Percentiles rank a stretch among this genome's conserved stretches.
phyloP scores from a whole-genome alignment of 331 rosid genomes.

The Malus hybrid region DNA sequence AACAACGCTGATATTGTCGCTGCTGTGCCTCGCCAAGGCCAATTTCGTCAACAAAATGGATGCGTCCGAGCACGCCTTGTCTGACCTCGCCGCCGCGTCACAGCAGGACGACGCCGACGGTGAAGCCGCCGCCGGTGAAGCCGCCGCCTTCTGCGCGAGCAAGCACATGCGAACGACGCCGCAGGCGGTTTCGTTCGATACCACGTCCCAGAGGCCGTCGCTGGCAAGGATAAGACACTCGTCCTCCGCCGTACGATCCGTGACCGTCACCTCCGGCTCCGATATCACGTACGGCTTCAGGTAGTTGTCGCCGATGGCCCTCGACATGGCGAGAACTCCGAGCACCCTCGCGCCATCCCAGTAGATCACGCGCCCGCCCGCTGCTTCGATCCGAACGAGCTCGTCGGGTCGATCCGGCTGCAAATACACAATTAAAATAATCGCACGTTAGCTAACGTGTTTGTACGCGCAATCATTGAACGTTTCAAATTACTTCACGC shows the following conservation, averaged over 20 bases:
- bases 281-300: constrained; percentile 78
- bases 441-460: background rate
- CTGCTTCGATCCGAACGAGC: constrained; percentile 54
- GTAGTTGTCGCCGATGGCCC: constrained; percentile 65
- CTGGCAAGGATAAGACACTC: constrained; percentile 79
- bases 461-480: background rate
- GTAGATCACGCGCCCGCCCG: constrained; percentile 80
- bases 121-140: background rate
- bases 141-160: constrained; percentile 24
- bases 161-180: constrained; percentile 63
- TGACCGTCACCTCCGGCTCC: constrained; percentile 71
- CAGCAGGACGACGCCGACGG: constrained; percentile 3
- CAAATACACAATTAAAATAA: background rate
- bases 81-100: constrained; percentile 29
- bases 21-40: constrained; percentile 77
- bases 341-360: constrained; percentile 91
- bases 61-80: constrained; percentile 70
- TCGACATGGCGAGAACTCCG: constrained; percentile 76
- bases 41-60: constrained; percentile 72
- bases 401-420: constrained; percentile 44
- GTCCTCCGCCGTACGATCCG: constrained; percentile 38
- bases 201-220: constrained; percentile 91
- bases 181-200: constrained; percentile 71
- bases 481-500: background rate
- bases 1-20: constrained; percentile 83